These are phyloP conservation scores for Pichia sp. DNA, from an alignment of 1,139 yeast species.

Conservation along the genomic window DNA sequence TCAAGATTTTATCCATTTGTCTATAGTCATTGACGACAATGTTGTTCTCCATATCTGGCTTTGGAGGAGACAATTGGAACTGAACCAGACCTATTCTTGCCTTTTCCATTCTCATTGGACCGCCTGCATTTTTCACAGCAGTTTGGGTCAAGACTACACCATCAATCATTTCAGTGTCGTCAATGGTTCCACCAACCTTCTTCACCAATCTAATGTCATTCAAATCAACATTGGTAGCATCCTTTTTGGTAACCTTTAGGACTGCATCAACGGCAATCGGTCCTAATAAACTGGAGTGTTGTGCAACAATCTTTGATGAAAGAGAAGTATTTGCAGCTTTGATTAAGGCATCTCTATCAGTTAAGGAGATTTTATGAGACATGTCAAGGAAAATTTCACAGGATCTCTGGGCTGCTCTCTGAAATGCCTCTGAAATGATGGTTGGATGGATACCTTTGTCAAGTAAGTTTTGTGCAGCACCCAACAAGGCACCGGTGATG, in stretches of 20 bases:
- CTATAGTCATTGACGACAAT: constrained; percentile 96
- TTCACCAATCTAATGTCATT: constrained; percentile 83
- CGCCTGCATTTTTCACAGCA: constrained; percentile 86
- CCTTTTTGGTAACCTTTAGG: constrained; percentile 45
- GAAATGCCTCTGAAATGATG: constrained; percentile 89
- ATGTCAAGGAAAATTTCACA: constrained; percentile 77
- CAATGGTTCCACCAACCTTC: constrained; percentile 96
- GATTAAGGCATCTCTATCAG: constrained; percentile 73
- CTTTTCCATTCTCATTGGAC: constrained; percentile 93
- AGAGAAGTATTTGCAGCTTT: constrained; percentile 94
- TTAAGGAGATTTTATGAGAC: constrained; percentile 69
- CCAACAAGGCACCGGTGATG: constrained; percentile 85
- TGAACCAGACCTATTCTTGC: constrained; percentile 90
- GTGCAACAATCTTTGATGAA: constrained; percentile 92
- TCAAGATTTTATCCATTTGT: constrained; percentile 97
- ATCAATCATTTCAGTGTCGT: constrained; percentile 86
- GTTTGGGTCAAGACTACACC: constrained; percentile 93
- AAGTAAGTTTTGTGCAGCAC: constrained; percentile 88
- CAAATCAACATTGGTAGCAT: constrained; percentile 68
- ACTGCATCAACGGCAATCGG: constrained; percentile 96
- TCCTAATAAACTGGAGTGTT: constrained; percentile 74
- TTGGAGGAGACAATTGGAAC: constrained; percentile 96
- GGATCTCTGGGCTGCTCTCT: constrained; percentile 85
- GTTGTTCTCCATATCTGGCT: constrained; percentile 97
- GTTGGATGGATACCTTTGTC: constrained; percentile 95